phyloP scores from a whole-genome alignment of 495 filamentous ascomycete species.

The Melanomma pulvis-pyrius region DNA sequence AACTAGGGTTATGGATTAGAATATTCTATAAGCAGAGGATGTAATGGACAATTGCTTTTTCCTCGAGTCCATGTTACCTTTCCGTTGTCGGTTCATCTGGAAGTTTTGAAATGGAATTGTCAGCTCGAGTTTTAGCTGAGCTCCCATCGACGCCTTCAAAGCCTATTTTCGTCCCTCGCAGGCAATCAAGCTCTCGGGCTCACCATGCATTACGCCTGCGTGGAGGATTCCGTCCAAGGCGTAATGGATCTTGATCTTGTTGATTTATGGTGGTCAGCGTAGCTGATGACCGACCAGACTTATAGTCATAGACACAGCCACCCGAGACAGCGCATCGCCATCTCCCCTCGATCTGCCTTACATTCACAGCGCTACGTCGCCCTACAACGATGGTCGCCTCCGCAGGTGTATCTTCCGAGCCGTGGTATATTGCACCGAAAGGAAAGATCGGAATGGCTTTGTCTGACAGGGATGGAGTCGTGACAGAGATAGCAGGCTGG shows the following conservation, averaged over 20 bases:
- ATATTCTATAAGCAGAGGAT: too few relatives aligned
- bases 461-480: not conserved
- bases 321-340: not conserved
- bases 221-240: not conserved
- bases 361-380: not conserved
- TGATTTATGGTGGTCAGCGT: not conserved
- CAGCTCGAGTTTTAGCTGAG: not conserved
- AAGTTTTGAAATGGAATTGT: not conserved
- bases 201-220: not conserved
- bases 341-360: not conserved
- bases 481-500: not conserved
- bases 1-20: too few relatives aligned
- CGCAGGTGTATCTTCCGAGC: not conserved
- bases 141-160: not conserved
- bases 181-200: not conserved
- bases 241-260: not conserved
- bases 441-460: not conserved
- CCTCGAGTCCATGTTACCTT: not conserved
- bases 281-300: not conserved
- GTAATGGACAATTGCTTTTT: too few relatives aligned
- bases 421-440: not conserved
- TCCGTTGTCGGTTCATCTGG: not conserved
- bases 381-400: not conserved
- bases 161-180: not conserved
- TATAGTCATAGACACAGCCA: not conserved